Base-by-base conservation (phyloP, 2,329 filamentous ascomycete species). In the Cryphonectria naterciae region DNA sequence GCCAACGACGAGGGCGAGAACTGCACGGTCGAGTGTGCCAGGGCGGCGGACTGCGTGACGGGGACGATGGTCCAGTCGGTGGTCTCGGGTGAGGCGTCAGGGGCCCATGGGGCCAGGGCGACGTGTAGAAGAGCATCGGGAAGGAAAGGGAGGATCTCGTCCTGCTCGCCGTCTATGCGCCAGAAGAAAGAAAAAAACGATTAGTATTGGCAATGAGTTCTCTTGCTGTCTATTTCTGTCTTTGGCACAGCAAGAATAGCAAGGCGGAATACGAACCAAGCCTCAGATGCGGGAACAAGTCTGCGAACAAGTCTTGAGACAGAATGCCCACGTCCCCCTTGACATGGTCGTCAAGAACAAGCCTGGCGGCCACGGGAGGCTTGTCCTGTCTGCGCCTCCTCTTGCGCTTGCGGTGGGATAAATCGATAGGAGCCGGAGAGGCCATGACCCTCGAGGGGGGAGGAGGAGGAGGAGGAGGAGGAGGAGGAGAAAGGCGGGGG, bases 1-100 rank as follows among this genome's bases (percentile, higher is more conserved):
- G 88, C 91, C 71, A 87, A 86, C 68, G 89, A 97, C 64, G 86
- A 87, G 0, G 92, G 88, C 17, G 93, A 92, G 76, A 95, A 92
- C 73, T 95, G 91, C 54, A 98, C 86, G 1, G 93, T 97, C 6
- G 92, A 93, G 74, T 92, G 88, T 25, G 93, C 88, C 60, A 94
- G 85, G 13, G 88, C 86, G 60, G 88, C 85, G 58, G 90, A 90
- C 74, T 85, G 84, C 32, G 86, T 85, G 71, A 97, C 88, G 1
- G 95, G 93, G 46, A 98, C 88, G 65, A 98, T 88, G 10, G 94
- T 94, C 96, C 96, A 99, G 63, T 88, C 86, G 25, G 89, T 88
- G 70, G 90, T 88, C 77, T 92, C 85, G 28, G 87, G 81, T 7
- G 82, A 83, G 49, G 84, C 80, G 68, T 82, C 84, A 17, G 93